Base-by-base conservation (phyloP, 495 filamentous ascomycete genomes). In the Penicillium taxi region DNA sequence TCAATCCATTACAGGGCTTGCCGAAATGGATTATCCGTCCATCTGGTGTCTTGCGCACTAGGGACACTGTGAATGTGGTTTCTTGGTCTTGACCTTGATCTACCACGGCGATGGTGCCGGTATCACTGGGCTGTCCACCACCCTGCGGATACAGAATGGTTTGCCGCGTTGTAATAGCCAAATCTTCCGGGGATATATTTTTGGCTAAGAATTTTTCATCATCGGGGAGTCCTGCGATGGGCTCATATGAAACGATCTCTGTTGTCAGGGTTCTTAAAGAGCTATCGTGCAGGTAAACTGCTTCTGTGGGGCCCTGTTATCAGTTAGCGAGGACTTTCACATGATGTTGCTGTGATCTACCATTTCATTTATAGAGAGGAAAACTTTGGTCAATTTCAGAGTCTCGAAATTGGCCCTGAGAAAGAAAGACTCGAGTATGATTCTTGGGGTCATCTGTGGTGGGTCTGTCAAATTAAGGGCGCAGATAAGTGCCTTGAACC, bases 111-210 rank as follows among this genome's bases (percentile, higher is more conserved):
- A 82, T 78, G 26, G 47, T 42, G 25, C 78, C 78, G 14, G 62
- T 68, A 40, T 82, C 78, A 13, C 70, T 73, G 15, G 77, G 76
- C 54, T 82, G 78, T 8, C 78, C 78, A 24, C 78, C 78, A 22
- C 78, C 78, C 50, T 81, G 77, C 4, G 75, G 67, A 37, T 82
- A 74, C 43, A 82, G 80, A 40, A 81, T 75, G 3, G 78, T 82
- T 31, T 69, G 34, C 12, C 62, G 58, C 15, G 69, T 79, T 2
- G 69, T 64, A 21, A 82, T 49, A 9, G 67, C 55, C 23, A 28
- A 42, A 27, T 45, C 30, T 24, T 49, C 50, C 15, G 36, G 24
- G 7, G 39, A 23, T 7, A 55, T 14, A 17, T 48, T 52, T 17
- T 53, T 54, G 12, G 43, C 47, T 15, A 62, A 50, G 16, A 35